phyloP scores from a whole-genome alignment of 805 yeast species.

The Saccharomycopsis malanga region DNA sequence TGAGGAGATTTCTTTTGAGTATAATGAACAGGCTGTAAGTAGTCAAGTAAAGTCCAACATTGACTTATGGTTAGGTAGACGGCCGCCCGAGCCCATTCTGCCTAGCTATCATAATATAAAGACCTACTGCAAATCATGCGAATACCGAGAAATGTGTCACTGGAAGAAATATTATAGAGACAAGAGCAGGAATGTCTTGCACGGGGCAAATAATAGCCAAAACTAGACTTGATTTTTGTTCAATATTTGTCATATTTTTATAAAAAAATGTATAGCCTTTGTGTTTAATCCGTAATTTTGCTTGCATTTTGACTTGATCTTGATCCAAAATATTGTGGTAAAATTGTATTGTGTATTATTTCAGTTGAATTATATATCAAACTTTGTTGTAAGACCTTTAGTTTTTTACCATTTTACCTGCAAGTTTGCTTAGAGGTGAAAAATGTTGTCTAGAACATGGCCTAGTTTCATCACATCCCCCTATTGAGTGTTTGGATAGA shows the following conservation, averaged over 20 bases:
- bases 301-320: no score
- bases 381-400: no score
- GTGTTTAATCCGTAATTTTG: no score
- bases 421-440: no score
- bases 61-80: constrained; percentile 52
- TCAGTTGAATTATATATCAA: no score
- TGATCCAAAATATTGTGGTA: no score
- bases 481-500: no score
- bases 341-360: no score
- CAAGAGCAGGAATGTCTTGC: neutral
- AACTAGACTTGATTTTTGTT: neutral
- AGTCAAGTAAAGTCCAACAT: constrained; percentile 31
- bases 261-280: neutral
- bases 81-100: constrained; percentile 40
- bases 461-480: no score
- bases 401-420: no score
- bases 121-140: constrained; percentile 48
- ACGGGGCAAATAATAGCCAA: neutral
- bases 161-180: constrained; percentile 29
- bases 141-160: constrained; percentile 38
- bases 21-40: constrained; percentile 29
- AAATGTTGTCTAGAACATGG: no score
- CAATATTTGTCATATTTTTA: no score
- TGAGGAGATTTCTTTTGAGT: constrained; percentile 34
- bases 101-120: constrained; percentile 30